phyloP scores from a whole-genome alignment of 73 alveolate species.

The Tetrahymena thermophila region DNA sequence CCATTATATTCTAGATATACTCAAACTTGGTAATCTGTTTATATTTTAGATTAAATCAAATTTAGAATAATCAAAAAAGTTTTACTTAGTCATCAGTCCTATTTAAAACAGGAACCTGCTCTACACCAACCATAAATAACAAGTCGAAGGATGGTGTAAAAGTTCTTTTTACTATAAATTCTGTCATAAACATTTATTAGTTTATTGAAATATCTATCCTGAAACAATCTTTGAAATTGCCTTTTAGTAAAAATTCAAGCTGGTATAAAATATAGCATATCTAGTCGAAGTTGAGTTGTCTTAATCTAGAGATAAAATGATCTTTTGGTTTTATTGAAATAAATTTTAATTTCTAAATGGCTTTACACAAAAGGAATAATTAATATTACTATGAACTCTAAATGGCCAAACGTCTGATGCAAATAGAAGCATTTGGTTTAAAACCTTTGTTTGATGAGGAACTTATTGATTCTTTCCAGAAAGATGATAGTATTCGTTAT shows the following conservation, averaged over 20 bases:
- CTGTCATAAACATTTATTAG: not conserved
- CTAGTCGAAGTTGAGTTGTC: not conserved
- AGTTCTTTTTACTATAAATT: not conserved
- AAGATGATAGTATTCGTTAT: not conserved
- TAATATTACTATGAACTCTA: not conserved
- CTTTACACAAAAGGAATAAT: not conserved
- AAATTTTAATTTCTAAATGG: not conserved
- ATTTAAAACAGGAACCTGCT: not conserved
- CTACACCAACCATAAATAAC: not conserved
- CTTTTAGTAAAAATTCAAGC: not conserved
- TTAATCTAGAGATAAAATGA: not conserved
- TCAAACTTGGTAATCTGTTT: not conserved
- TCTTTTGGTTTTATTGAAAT: not conserved
- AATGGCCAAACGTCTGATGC: not conserved
- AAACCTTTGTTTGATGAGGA: not conserved
- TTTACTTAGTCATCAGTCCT: not conserved
- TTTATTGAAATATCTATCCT: not conserved
- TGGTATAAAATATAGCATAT: not conserved
- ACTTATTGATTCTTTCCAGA: not conserved
- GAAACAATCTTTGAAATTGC: not conserved
- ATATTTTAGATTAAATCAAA: not conserved
- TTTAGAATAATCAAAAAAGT: not conserved
- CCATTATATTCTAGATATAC: not conserved
- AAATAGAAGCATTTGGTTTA: not conserved
- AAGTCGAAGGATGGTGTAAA: not conserved